Evolutionary conservation across 106 monocot genomes (phyloP), one percentile per base, ranked within the genome.

Genomic region (Narthecium ossifragum): DNA sequence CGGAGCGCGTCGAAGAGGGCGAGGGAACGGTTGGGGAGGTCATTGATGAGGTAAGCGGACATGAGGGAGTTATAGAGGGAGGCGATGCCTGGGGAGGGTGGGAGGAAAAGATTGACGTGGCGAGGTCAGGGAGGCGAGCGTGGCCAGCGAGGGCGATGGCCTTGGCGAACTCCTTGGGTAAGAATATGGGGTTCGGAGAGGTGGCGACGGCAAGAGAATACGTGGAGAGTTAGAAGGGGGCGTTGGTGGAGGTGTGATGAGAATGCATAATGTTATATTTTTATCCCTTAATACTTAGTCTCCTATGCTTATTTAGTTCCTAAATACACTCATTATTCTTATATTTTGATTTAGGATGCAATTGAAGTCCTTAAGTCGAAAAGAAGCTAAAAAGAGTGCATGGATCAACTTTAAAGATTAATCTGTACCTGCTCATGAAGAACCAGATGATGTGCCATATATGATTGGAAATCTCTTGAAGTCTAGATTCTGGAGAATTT

Each of bases 11-110:
- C 75, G 25, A 88, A 92, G 25, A 76, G 41, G 0, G 75, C 29
- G 51, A 88, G 11, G 34, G 75, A 64, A 51, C 77, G 73, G 55
- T 65, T 70, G 13, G 72, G 61, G 51, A 78, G 66, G 1, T 79
- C 81, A 48, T 73, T 81, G 67, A 65, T 71, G 81, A 81, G 73
- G 67, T 88, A 92, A 1, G 75, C 78, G 2, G 75, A 32, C 92
- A 92, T 88, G 17, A 92, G 75, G 6, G 92, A 78, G 53, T 92
- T 92, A 55, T 92, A 92, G 9, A 80, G 66, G 10, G 59, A 64
- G 17, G 81, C 39, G 34, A 63, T 65, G 5, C 56, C 64, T 5
- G 72, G 33, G 26, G 61, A 7, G 55, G 62, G 3, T 55, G n/a
- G 21, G 49, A 6, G 7, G 81, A 72, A 3, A 92, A 85, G 26